Evolutionary conservation across 1,139 yeast genomes (phyloP), one percentile per base, ranked within the genome.

Genomic region (Yamadazyma diospyri): DNA sequence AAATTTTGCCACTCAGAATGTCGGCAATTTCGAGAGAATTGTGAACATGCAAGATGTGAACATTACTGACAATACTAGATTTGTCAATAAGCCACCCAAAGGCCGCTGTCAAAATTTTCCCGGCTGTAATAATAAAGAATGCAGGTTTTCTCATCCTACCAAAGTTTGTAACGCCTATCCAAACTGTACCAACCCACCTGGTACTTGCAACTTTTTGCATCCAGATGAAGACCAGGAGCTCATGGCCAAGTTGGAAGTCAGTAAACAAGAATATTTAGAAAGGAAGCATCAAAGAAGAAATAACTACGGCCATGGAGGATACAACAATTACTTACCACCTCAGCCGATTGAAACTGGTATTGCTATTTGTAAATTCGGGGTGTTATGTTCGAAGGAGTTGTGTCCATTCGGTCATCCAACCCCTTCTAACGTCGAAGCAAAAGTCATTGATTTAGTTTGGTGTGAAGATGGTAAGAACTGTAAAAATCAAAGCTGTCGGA

Each of bases 361-460:
- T 38, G 72, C 76, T 4, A 51, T 81, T 25, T 87, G 96, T 64
- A 83, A 82, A 55, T 87, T 74, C 57, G 94, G 92, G 24, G 66
- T 72, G 20, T 61, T 77, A 34, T 87, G 96, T 58, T 68, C 83
- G 19, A 84, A 83, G 50, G 87, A 79, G 40, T 60, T 74, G 41
- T 87, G 96, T 63, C 87, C 88, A 16, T 86, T 81, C 63, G 95
- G 89, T 18, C 96, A 87, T 52, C 95, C 96, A 30, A 85, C 95
- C 1, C 94, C 94, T 1, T 84, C 87, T 11, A 85, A 83, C 55
- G 76, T 72, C 38, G 76, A 73, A 38, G 87, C 88, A 16, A 77
- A 78, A 46, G 86, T 87, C 23, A 64, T 73, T 16, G 71, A 72
- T 14, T 63, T 78, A 36, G 81, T 78, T 43, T 85, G 95, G 94